Conservation (phyloP, 495 filamentous ascomycete species). For the Amphirosellinia nigrospora region DNA sequence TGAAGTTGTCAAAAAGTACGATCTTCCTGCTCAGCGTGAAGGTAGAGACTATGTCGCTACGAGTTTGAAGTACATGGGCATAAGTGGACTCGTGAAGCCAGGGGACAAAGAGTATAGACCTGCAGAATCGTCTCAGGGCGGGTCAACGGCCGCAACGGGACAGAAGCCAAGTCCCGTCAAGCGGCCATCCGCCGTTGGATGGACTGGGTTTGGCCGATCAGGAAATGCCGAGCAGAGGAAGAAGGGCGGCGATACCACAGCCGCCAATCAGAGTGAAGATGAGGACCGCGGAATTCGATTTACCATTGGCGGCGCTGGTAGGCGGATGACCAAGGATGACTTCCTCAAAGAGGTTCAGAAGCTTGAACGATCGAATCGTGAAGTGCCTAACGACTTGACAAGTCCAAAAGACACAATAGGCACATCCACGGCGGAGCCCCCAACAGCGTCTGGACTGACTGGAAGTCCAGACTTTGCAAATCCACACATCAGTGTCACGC, state of each 20-base stretch:
- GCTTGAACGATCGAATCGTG: constrained; percentile 77
- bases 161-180: constrained; percentile 27
- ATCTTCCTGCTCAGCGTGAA: constrained; percentile 66
- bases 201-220: constrained; percentile 61
- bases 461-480: constrained; percentile 29
- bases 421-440: neutral
- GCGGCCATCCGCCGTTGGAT: constrained; percentile 43
- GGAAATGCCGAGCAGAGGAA: constrained; percentile 45
- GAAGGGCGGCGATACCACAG: constrained; percentile 44
- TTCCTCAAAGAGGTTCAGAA: constrained; percentile 85
- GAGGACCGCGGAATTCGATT: constrained; percentile 87
- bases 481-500: constrained; percentile 36
- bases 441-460: neutral
- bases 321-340: constrained; percentile 85
- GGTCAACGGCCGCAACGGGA: constrained; percentile 25
- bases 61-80: constrained; percentile 54
- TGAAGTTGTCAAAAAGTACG: constrained; percentile 96
- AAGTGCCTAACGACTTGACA: constrained; percentile 71
- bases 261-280: constrained; percentile 58
- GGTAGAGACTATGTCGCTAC: constrained; percentile 50
- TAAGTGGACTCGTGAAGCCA: constrained; percentile 50
- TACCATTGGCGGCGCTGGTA: constrained; percentile 74
- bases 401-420: constrained; percentile 62
- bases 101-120: constrained; percentile 37
- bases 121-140: constrained; percentile 36